Evolutionary conservation across 768 basidiomycete genomes (phyloP).

Genomic region (Albatrellus ellisii): DNA sequence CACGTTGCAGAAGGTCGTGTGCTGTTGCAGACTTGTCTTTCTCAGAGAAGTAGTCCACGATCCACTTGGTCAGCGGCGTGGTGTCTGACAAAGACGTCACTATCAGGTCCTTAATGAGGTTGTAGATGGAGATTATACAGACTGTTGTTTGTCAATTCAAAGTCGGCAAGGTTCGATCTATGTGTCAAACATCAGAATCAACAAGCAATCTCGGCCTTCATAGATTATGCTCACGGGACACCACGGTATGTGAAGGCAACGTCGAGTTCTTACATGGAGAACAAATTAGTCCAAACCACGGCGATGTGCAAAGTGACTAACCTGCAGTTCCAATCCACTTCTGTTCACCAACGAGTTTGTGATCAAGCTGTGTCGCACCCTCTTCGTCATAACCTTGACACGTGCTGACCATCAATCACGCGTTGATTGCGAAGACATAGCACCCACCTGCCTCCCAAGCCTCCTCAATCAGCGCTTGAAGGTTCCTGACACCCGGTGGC

Average conservation of each 20-base stretch:
- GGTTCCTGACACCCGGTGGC: not conserved
- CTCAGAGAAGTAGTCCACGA: not conserved
- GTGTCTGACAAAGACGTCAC: not conserved
- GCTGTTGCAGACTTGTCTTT: too few species aligned
- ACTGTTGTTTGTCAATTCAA: not conserved
- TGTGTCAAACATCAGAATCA: too few species aligned
- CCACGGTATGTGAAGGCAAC: not conserved
- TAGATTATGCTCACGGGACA: not conserved
- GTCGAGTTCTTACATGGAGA: not conserved
- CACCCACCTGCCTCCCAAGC: not conserved
- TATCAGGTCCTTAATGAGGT: too few species aligned
- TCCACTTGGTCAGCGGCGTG: not conserved
- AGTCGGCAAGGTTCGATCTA: not conserved
- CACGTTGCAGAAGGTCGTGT: not conserved
- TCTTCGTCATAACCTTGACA: constrained; percentile 53
- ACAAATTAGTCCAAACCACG: not conserved
- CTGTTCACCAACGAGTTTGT: constrained; percentile 35
- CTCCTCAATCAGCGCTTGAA: not conserved
- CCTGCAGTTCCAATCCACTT: constrained; percentile 82
- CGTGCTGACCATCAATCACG: not conserved
- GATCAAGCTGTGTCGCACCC: constrained; percentile 47
- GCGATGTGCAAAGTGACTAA: constrained; percentile 16
- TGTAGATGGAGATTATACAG: not conserved
- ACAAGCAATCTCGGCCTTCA: not conserved
- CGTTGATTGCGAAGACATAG: not conserved